These are phyloP conservation scores for Globisporangium recalcitrans DNA, from an alignment of 352 stramenopile genomes.

Conservation along the genomic window DNA sequence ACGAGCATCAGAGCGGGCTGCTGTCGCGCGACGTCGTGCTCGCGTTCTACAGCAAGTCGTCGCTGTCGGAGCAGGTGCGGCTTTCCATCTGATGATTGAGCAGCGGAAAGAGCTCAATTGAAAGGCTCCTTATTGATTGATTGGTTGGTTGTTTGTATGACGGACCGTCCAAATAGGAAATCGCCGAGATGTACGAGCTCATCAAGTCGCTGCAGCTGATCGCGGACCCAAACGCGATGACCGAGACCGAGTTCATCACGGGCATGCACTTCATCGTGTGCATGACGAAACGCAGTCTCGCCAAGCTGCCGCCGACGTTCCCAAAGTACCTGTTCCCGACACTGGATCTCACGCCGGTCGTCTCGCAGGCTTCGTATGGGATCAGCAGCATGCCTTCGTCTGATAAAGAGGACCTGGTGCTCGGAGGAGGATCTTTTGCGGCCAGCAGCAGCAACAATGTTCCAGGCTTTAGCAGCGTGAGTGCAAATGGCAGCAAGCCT, in stretches of 20 bases:
- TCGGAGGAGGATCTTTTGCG: constrained; percentile 1
- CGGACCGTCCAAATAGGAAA: constrained; percentile 21
- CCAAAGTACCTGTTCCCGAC: constrained; percentile 61
- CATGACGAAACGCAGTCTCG: constrained; percentile 63
- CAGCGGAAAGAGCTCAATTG: background rate
- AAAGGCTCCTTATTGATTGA: background rate
- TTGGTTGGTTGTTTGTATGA: background rate
- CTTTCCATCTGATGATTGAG: background rate
- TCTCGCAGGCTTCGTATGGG: background rate
- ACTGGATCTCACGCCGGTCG: constrained; percentile 32
- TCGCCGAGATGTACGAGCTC: constrained; percentile 37
- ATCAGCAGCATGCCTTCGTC: constrained; percentile 40
- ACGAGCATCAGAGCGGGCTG: constrained; percentile 16
- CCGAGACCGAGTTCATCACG: constrained; percentile 55
- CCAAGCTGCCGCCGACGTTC: constrained; percentile 38
- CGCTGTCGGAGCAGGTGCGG: constrained; percentile 31
- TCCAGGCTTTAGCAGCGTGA: background rate
- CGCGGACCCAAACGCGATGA: constrained; percentile 27
- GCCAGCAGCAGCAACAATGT: background rate
- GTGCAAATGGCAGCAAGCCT: background rate
- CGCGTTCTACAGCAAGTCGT: constrained; percentile 59
- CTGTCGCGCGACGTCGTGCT: constrained; percentile 27
- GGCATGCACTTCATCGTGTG: constrained; percentile 81
- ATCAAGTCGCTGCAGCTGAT: constrained; percentile 43
- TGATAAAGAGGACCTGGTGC: constrained; percentile 20